Base-by-base conservation (phyloP, 345 rosid genomes). In the Mercurialis annua region DNA sequence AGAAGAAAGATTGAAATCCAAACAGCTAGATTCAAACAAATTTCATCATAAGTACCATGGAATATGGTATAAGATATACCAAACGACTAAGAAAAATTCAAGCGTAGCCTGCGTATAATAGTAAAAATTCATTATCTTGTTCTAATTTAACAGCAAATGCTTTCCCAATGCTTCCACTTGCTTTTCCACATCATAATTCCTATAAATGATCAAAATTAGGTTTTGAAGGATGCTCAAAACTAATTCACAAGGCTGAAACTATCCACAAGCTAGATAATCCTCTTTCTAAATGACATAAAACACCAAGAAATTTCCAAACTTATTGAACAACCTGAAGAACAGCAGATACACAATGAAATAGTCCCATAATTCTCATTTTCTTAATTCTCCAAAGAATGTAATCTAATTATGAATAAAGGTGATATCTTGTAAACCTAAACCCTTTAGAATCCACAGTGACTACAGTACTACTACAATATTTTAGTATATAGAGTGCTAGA, bases 81-180 rank as follows among this genome's bases (percentile, higher is more conserved):
- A 20, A 9, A 34, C 10, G 31, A 21, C 23, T 24, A 42, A 42
- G 65, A 5, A 65, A 21, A 48, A 18, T 15, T 21, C 59, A 31
- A 64, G 7, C 49, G 46, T 57, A 64, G 57, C 14, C 57, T 51
- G 56, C 36, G 51, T 33, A 16, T 17, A n/a, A n/a, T n/a, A n/a
- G n/a, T n/a, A n/a, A 12, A 46, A 11, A 62, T 34, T 17, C 16
- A 29, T 27, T 62, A 18, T 44, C 26, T 12, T 44, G 44, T 44
- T 44, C 20, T 27, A 27, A 43, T 61, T 14, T 29, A 62, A 21
- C 34, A 29, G 26, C 11, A 27, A 43, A 24, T 29, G 20, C 17
- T 44, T 43, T 27, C 53, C 48, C 24, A 62, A 44, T 44, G 24
- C 66, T 50, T 8, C 66, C 7, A 49, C 46, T 49, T 49, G 46